Evolutionary conservation across 331 rosid genomes (phyloP).

Genomic region (Cydonia oblonga): DNA sequence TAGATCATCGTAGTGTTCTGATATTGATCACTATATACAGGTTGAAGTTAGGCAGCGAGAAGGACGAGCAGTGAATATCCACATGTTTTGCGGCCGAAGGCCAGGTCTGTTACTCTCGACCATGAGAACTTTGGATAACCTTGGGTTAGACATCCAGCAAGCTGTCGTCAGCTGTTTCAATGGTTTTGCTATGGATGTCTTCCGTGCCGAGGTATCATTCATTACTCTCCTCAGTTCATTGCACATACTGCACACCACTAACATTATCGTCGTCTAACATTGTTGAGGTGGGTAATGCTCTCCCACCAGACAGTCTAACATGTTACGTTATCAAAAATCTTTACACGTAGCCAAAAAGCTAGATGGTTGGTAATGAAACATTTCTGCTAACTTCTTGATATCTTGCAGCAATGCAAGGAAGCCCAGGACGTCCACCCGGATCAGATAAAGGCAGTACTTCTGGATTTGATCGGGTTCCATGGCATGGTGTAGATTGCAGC

Average conservation of each 20-base stretch:
- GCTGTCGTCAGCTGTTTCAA: constrained; percentile 64
- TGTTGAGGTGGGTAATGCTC: not conserved
- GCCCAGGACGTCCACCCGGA: constrained; percentile 66
- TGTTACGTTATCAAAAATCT: not conserved
- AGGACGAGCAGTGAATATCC: constrained; percentile 63
- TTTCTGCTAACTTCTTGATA: not conserved
- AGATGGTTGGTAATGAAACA: no score
- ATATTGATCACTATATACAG: constrained; percentile 16
- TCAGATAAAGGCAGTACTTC: constrained; percentile 68
- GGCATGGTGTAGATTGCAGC: constrained; percentile 35
- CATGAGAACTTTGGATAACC: constrained; percentile 47
- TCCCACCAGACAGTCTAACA: not conserved
- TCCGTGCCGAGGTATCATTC: constrained; percentile 46
- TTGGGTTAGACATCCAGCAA: constrained; percentile 57
- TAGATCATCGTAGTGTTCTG: not conserved
- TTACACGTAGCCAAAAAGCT: not conserved
- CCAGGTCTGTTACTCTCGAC: constrained; percentile 64
- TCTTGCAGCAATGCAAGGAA: constrained; percentile 78
- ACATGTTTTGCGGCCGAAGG: constrained; percentile 52
- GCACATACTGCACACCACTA: not conserved
- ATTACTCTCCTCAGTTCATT: not conserved
- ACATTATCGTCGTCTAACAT: not conserved
- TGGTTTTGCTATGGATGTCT: constrained; percentile 65
- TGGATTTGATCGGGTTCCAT: constrained; percentile 74
- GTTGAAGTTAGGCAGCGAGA: constrained; percentile 55